A percentile compares a stretch with the other conserved stretches of the same genome.
Evolutionary conservation across 768 basidiomycete species (phyloP).

Genomic region (Tricholoma furcatifolium): DNA sequence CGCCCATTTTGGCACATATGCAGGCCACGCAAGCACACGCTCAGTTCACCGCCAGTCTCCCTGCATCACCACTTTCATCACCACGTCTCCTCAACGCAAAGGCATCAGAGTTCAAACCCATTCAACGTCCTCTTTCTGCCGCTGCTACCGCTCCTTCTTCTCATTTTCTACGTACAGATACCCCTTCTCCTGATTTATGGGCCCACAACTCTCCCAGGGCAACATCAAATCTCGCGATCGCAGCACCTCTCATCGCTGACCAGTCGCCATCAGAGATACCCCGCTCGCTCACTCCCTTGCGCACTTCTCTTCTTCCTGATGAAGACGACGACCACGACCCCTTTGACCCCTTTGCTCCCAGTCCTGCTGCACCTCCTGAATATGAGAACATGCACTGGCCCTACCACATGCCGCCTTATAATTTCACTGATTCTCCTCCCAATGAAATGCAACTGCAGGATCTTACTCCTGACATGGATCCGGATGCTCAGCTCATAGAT

Average conservation of each 20-base stretch:
- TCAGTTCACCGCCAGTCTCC: conserved; percentile 78
- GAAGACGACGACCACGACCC: conserved; percentile 77
- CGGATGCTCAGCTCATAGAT: conserved; percentile 58
- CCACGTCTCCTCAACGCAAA: conserved; percentile 88
- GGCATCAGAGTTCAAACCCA: conserved; percentile 86
- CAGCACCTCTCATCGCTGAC: conserved; percentile 84
- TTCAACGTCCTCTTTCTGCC: conserved; percentile 76
- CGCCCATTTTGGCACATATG: conserved; percentile 61
- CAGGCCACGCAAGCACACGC: conserved; percentile 53
- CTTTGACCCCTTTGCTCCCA: conserved; percentile 72
- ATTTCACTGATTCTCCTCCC: conserved; percentile 23
- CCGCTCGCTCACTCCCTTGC: conserved; percentile 65
- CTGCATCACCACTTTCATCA: conserved; percentile 81
- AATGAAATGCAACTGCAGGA: conserved; percentile 22
- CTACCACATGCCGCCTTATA: conserved; percentile 22
- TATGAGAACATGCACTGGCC: conserved; percentile 42
- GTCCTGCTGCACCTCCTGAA: conserved; percentile 46
- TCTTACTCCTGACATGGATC: conserved; percentile 42
- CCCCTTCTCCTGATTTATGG: conserved; percentile 91
- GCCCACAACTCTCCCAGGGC: conserved; percentile 69
- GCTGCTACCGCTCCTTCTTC: conserved; percentile 61
- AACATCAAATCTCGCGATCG: conserved; percentile 86
- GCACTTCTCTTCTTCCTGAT: conserved; percentile 58
- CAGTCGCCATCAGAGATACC: conserved; percentile 39
- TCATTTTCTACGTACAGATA: conserved; percentile 59